phyloP scores from a whole-genome alignment of 345 rosid genomes.

The Laguncularia racemosa region DNA sequence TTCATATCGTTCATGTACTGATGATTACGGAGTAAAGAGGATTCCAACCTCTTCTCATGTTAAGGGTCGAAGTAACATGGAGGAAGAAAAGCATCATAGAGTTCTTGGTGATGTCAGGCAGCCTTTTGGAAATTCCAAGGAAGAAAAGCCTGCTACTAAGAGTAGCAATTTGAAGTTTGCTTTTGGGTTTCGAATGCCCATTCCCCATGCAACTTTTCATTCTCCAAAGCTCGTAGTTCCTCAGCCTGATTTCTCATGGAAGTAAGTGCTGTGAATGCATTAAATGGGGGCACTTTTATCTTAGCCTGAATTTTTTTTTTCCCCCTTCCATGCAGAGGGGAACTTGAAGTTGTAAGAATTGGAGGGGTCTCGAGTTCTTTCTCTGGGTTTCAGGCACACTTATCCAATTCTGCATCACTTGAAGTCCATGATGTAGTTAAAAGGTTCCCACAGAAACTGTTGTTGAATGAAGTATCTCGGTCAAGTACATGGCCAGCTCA shows the following conservation, averaged over 20 bases:
- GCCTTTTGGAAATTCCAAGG: conserved; percentile 6
- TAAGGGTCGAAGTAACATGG: too few species aligned
- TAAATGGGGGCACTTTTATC: background rate
- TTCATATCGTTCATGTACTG: conserved; percentile 12
- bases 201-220: background rate
- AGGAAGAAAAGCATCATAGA: too few species aligned
- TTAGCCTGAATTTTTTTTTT: background rate
- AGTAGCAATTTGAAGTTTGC: conserved; percentile 2
- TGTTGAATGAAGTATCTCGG: conserved; percentile 40
- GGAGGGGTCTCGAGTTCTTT: conserved; percentile 13
- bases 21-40: conserved; percentile 21
- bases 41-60: background rate
- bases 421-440: conserved; percentile 25
- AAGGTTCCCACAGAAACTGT: conserved; percentile 30
- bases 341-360: conserved; percentile 29
- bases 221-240: conserved; percentile 24
- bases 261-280: conserved; percentile 21
- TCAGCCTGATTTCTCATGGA: conserved; percentile 36
- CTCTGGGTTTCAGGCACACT: conserved; percentile 38
- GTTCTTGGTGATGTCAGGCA: conserved; percentile 3
- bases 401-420: conserved; percentile 25
- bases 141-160: conserved; percentile 4
- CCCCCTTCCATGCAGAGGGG: conserved; percentile 32
- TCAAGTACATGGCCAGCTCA: conserved; percentile 36
- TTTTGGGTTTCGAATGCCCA: background rate